These are phyloP conservation scores for Neocatenulostroma microsporum DNA, from an alignment of 2,329 filamentous ascomycete species.

Conservation along the genomic window DNA sequence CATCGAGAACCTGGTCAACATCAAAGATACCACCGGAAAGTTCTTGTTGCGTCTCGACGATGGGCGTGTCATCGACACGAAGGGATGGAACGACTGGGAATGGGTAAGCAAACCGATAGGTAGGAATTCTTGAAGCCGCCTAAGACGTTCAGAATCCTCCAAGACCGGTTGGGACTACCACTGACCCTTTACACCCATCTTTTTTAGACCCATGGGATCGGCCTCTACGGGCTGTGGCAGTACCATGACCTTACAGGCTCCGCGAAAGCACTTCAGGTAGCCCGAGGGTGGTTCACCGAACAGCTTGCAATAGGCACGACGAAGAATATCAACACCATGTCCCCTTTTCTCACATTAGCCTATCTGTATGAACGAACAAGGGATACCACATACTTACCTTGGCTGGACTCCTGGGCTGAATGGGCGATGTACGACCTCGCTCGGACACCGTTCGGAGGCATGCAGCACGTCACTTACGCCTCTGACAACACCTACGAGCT, in stretches of 20 bases:
- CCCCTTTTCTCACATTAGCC: conserved; percentile 66
- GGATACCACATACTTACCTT: conserved; percentile 62
- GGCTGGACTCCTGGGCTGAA: conserved; percentile 74
- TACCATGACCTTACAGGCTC: conserved; percentile 68
- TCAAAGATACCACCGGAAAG: conserved; percentile 65
- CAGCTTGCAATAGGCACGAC: conserved; percentile 66
- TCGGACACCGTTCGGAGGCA: conserved; percentile 61
- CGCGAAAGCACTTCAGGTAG: conserved; percentile 52
- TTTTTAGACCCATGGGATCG: conserved; percentile 55
- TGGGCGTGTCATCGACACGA: conserved; percentile 72
- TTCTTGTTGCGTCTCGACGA: conserved; percentile 65
- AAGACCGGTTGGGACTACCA: conserved; percentile 63
- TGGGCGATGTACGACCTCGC: conserved; percentile 73
- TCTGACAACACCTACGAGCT: conserved; percentile 65
- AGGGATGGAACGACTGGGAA: conserved; percentile 47
- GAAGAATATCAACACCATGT: conserved; percentile 84
- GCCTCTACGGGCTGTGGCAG: conserved; percentile 73
- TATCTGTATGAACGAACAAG: conserved; percentile 69
- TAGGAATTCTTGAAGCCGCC: not conserved
- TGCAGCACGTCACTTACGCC: conserved; percentile 70
- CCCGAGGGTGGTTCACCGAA: conserved; percentile 64
- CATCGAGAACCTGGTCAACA: conserved; percentile 68
- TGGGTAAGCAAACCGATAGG: conserved; percentile 27
- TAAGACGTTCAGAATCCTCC: not conserved
- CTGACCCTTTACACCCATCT: too few relatives aligned